These are phyloP conservation scores for Cercospora canescens DNA, from an alignment of 2,329 filamentous ascomycete species.

Conservation along the genomic window DNA sequence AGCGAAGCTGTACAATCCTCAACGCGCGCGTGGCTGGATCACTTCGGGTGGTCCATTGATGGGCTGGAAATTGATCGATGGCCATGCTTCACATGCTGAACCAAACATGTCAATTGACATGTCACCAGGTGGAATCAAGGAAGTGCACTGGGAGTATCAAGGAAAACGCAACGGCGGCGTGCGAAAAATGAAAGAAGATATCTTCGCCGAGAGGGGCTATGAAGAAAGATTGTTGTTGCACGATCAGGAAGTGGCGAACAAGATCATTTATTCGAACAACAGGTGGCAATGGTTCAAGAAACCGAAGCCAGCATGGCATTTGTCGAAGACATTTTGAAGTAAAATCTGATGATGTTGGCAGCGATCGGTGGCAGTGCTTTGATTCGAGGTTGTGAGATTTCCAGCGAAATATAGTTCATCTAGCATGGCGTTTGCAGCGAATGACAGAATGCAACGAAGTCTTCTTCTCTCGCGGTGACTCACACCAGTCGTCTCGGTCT, in stretches of 20 bases:
- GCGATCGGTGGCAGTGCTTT: not conserved
- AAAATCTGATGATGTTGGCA: not conserved
- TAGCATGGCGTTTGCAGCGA: not conserved
- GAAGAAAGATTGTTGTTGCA: conserved; percentile 23
- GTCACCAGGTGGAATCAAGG: conserved; percentile 20
- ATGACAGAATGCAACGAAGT: not conserved
- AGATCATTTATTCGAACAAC: conserved; percentile 23
- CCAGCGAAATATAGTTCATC: not conserved
- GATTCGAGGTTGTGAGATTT: not conserved
- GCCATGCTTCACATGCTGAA: conserved; percentile 24
- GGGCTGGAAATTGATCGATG: conserved; percentile 36
- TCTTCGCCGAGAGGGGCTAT: conserved; percentile 24
- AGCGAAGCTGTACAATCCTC: conserved; percentile 26
- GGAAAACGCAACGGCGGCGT: conserved; percentile 16
- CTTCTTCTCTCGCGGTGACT: too few species aligned
- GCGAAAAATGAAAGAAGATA: conserved; percentile 28
- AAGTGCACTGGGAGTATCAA: conserved; percentile 31
- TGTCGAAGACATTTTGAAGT: conserved; percentile 23
- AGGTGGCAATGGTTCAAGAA: conserved; percentile 24
- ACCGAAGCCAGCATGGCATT: conserved; percentile 14
- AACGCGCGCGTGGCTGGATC: conserved; percentile 21
- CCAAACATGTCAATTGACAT: conserved; percentile 28
- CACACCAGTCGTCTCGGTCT: not conserved
- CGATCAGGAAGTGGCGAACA: conserved; percentile 20
- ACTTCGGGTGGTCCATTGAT: conserved; percentile 29